These are phyloP conservation scores for Fomitopsis palustris DNA, from an alignment of 1,284 basidiomycete genomes.

Conservation along the genomic window DNA sequence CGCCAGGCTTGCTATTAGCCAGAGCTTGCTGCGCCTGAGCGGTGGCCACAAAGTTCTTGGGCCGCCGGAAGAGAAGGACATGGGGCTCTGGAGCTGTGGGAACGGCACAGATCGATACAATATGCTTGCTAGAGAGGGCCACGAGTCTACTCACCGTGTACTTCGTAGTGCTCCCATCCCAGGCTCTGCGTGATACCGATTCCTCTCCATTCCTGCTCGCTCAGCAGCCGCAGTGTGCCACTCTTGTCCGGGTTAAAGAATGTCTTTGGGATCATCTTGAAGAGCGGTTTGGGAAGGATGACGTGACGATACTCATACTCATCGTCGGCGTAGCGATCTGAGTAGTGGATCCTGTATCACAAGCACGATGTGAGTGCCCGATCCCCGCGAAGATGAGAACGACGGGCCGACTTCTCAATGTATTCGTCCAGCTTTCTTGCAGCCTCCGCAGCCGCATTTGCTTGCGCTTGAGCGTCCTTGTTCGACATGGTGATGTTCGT, in stretches of 20 bases:
- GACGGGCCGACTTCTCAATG: conserved; percentile 33
- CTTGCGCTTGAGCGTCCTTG: conserved; percentile 22
- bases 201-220: conserved; percentile 90
- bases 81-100: conserved; percentile 81
- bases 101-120: neutral
- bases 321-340: conserved; percentile 81
- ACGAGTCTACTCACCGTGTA: conserved; percentile 68
- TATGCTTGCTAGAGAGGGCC: neutral
- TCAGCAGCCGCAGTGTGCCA: conserved; percentile 78
- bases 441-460: conserved; percentile 21
- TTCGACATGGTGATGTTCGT: conserved; percentile 14
- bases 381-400: conserved; percentile 2
- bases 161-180: conserved; percentile 98
- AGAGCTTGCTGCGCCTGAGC: conserved; percentile 20
- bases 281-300: conserved; percentile 84
- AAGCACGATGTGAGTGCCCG: conserved; percentile 13
- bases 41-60: conserved; percentile 52
- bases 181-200: conserved; percentile 95
- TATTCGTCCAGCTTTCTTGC: conserved; percentile 56
- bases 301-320: conserved; percentile 89
- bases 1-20: conserved; percentile 16
- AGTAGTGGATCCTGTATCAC: conserved; percentile 70
- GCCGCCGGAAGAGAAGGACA: conserved; percentile 75
- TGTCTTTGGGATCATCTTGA: conserved; percentile 84
- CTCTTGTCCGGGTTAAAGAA: conserved; percentile 76